Percentiles rank a stretch among this genome's conserved stretches.
Conservation (phyloP, 805 yeast species). For the Candida qinlingensis region DNA sequence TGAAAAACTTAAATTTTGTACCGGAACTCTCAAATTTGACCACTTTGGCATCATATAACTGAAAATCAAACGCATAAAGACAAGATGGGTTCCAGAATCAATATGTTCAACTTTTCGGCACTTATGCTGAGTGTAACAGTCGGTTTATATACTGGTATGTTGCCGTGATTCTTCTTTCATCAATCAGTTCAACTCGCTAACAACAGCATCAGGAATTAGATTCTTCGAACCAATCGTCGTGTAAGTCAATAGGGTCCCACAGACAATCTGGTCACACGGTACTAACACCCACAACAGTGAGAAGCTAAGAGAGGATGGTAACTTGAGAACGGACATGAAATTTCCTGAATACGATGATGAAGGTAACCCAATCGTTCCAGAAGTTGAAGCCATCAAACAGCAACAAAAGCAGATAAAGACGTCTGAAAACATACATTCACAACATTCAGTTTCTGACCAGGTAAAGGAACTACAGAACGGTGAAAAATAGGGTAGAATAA, state of each 20-base stretch:
- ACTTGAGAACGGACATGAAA: constrained; percentile 52
- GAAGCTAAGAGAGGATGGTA: constrained; percentile 59
- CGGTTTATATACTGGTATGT: constrained; percentile 41
- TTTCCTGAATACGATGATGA: constrained; percentile 49
- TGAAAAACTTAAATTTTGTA: no score
- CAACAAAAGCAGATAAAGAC: neutral
- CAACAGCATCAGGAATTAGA: constrained; percentile 38
- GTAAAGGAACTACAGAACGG: constrained; percentile 1
- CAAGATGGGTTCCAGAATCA: constrained; percentile 22
- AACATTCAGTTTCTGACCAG: neutral
- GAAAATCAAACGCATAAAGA: neutral
- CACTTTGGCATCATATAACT: neutral
- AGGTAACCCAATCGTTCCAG: constrained; percentile 30
- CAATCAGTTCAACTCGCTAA: neutral
- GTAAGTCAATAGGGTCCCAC: constrained; percentile 32
- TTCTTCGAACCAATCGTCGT: constrained; percentile 73
- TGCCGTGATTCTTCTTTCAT: neutral
- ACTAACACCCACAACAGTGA: constrained; percentile 34
- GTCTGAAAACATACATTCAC: neutral
- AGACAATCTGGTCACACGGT: neutral
- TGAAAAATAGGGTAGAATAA: neutral
- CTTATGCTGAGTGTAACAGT: constrained; percentile 24
- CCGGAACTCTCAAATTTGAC: no score
- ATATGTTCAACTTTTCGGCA: constrained; percentile 24
- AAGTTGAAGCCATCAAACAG: constrained; percentile 10